Evolutionary conservation across 176 grass and related monocot species (phyloP).

Genomic region (Canna indica): DNA sequence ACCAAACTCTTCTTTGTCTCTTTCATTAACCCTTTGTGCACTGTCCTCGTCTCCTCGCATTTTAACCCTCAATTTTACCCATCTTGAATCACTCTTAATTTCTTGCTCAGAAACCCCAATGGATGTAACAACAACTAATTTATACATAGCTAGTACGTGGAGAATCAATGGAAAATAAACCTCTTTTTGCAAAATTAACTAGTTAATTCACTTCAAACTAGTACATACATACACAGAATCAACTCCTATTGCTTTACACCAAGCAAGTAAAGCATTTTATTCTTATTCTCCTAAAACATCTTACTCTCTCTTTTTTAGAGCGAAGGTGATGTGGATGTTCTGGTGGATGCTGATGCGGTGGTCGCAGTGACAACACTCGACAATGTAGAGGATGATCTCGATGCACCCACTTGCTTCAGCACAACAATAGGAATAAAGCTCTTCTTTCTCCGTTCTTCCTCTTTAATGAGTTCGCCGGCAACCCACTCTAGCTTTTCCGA

Average conservation of each 20-base stretch:
- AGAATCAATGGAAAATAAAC: neutral
- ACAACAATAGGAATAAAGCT: slow-evolving; percentile 26
- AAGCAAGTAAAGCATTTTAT: neutral
- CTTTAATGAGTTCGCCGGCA: slow-evolving; percentile 48
- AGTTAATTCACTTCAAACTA: no score
- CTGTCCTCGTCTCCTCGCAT: neutral
- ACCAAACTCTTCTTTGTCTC: neutral
- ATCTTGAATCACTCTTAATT: neutral
- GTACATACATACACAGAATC: no score
- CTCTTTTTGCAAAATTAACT: neutral
- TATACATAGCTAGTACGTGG: neutral
- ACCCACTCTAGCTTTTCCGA: slow-evolving; percentile 53
- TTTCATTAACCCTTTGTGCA: neutral
- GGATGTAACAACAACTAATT: no score
- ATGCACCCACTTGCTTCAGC: slow-evolving; percentile 31
- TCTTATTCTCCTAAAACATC: neutral
- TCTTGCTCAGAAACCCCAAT: no score
- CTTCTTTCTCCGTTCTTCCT: slow-evolving; percentile 28
- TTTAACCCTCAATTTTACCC: neutral
- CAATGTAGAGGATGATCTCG: slow-evolving; percentile 21
- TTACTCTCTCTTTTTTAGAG: neutral
- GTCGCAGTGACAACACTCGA: slow-evolving; percentile 4
- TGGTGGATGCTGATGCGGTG: neutral
- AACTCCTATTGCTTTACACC: neutral
- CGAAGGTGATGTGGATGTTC: neutral